These are phyloP conservation scores for Penicillium canariense DNA, from an alignment of 495 filamentous ascomycete species.

Conservation along the genomic window DNA sequence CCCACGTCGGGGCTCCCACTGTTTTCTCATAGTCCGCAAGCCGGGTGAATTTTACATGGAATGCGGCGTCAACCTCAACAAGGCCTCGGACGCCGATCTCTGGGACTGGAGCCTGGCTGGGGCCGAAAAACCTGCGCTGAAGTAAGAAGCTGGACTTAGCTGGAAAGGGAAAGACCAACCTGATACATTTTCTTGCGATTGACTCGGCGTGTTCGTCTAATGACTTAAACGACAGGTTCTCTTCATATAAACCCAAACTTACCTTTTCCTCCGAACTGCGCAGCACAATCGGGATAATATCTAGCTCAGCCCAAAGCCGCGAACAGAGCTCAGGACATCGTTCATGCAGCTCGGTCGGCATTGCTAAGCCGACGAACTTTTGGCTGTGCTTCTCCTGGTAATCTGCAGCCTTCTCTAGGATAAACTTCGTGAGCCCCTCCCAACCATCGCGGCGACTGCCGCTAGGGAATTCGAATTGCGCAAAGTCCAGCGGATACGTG, in stretches of 20 bases:
- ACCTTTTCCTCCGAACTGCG: too few relatives aligned
- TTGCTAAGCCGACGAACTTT: constrained; percentile 58
- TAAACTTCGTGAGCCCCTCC: background rate
- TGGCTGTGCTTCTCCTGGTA: constrained; percentile 8
- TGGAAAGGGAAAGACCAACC: constrained; percentile 35
- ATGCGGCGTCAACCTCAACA: background rate
- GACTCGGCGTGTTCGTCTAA: constrained; percentile 81
- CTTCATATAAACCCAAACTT: too few relatives aligned
- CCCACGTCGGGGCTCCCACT: background rate
- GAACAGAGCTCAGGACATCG: constrained; percentile 48
- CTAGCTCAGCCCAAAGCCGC: constrained; percentile 71
- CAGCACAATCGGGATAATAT: constrained; percentile 67
- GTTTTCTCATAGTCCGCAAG: background rate
- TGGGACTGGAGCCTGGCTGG: constrained; percentile 26
- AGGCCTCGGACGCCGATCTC: background rate
- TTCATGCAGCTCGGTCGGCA: constrained; percentile 37
- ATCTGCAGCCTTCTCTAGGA: background rate
- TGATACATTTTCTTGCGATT: constrained; percentile 72
- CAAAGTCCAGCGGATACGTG: background rate
- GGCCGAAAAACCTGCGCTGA: background rate
- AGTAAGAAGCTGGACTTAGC: background rate
- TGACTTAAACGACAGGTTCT: too few relatives aligned
- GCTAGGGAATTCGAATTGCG: background rate
- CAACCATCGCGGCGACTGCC: too few relatives aligned
- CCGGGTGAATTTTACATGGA: background rate